Base-by-base conservation (phyloP, 2,329 filamentous ascomycete species). In the Chaetomiaceae sp. region DNA sequence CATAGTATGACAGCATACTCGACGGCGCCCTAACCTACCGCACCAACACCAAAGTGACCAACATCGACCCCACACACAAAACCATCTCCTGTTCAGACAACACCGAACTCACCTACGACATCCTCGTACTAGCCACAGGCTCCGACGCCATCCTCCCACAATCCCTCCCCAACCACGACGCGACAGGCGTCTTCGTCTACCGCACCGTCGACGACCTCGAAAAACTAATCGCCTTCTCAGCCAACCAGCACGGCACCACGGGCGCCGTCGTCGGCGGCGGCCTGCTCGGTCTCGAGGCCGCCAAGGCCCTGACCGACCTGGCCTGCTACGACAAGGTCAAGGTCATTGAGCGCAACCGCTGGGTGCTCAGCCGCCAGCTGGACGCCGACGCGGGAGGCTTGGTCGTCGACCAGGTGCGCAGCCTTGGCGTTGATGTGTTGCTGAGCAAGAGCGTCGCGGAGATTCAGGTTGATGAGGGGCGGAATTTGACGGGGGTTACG, bases 241-340 rank as follows among this genome's bases (percentile, higher is more conserved):
- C 10, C 79, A 81, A 48, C 10, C 25, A 7, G 25, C 25, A 82
- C 59, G 87, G 82, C 4, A 81, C 83, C 2, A 78, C 79, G 2
- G 89, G 87, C 0, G 79, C 83, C 4, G 89, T 93, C 0, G 87
- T 96, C 3, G 90, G 90, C 20, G 90, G 90, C 46, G 90, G 90
- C 1, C 68, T 96, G 20, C 75, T 96, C 0, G 90, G 90, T 0
- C 78, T 96, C 0, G 90, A 96, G 70, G 90, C 90, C 2, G 90
- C 89, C 30, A 93, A 95, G 62, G 90, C 90, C 2, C 90, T 96
- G 87, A 85, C 91, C 73, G 89, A 95, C 63, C 72, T 96, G 8
- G 77, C 87, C 59, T 79, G 83, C 45, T 95, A 86, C 63, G 74
- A 77, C 12, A 80, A 82, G 51, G 86, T 96, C 45, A 87, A 83